Conservation (phyloP, 768 basidiomycete species). For the Pulveroboletus frians region DNA sequence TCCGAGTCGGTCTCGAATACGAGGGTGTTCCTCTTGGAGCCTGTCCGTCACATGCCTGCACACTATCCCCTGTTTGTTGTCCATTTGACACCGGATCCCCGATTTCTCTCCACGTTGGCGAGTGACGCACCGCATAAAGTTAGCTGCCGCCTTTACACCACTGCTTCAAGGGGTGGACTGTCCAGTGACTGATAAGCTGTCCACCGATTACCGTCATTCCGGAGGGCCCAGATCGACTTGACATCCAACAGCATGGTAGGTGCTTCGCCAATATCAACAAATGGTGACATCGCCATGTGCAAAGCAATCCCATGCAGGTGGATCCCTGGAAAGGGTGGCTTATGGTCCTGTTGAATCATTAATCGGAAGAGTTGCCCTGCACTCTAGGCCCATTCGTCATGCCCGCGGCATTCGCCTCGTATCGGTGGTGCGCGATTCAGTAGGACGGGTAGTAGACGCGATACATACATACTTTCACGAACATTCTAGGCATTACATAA, state of each 20-base stretch:
- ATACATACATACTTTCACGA: slow-evolving; percentile 11
- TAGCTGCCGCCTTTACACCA: neutral
- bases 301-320: neutral
- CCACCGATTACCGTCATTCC: slow-evolving; percentile 4
- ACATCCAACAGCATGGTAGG: neutral
- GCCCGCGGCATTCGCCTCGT: neutral
- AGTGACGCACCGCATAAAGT: neutral
- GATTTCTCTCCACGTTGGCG: slow-evolving; percentile 1
- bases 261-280: slow-evolving; percentile 1
- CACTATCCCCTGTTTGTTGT: slow-evolving; percentile 4
- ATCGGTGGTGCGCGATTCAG: too few species aligned
- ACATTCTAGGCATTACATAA: slow-evolving; percentile 20
- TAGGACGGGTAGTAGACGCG: too few species aligned
- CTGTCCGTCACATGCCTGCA: slow-evolving; percentile 11
- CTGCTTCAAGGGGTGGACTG: slow-evolving; percentile 10
- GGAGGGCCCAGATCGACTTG: neutral
- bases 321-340: neutral
- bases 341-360: neutral
- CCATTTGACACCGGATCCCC: slow-evolving; percentile 7
- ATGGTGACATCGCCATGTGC: neutral
- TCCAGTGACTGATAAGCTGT: slow-evolving; percentile 3
- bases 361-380: neutral
- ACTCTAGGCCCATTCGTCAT: neutral
- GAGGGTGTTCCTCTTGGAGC: slow-evolving; percentile 16
- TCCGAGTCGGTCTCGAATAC: slow-evolving; percentile 22